Conservation (phyloP, 78 protist species). For the Dictyostelium citrinum region DNA sequence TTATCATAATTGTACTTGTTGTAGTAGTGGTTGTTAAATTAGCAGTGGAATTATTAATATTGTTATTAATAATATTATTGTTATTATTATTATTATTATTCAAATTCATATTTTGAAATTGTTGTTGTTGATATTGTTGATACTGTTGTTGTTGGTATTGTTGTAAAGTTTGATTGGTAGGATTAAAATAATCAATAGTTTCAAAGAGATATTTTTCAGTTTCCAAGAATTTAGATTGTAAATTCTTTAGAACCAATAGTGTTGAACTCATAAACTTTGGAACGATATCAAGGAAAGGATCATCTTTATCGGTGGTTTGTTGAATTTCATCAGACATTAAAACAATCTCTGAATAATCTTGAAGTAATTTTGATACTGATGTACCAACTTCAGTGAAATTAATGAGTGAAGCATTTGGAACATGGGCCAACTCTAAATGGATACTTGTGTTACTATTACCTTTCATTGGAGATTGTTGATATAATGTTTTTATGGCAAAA, state of each 20-base stretch:
- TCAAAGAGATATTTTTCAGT: slow-evolving; percentile 41
- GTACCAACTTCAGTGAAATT: slow-evolving; percentile 34
- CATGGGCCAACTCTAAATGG: slow-evolving; percentile 23
- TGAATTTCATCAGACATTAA: slow-evolving; percentile 18
- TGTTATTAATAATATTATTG: not conserved
- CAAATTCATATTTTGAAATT: not conserved
- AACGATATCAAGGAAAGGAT: slow-evolving; percentile 18
- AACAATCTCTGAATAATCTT: not conserved
- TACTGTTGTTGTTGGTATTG: slow-evolving; percentile 3
- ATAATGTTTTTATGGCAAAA: slow-evolving; percentile 58
- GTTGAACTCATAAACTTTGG: slow-evolving; percentile 11
- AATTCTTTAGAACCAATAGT: not conserved
- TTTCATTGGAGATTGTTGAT: not conserved
- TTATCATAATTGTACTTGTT: not conserved
- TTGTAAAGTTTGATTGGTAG: not conserved
- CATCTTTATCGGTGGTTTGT: slow-evolving; percentile 29
- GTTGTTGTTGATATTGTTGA: slow-evolving; percentile 3
- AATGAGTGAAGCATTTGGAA: slow-evolving; percentile 59
- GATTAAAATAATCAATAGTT: slow-evolving; percentile 48
- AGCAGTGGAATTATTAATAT: not conserved
- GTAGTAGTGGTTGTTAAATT: not conserved
- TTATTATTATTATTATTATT: not conserved
- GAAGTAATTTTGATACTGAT: not conserved
- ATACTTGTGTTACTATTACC: not conserved
- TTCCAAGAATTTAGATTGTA: not conserved